Base-by-base conservation (phyloP, 176 grass and related monocot genomes). In the Oryza officinalis region DNA sequence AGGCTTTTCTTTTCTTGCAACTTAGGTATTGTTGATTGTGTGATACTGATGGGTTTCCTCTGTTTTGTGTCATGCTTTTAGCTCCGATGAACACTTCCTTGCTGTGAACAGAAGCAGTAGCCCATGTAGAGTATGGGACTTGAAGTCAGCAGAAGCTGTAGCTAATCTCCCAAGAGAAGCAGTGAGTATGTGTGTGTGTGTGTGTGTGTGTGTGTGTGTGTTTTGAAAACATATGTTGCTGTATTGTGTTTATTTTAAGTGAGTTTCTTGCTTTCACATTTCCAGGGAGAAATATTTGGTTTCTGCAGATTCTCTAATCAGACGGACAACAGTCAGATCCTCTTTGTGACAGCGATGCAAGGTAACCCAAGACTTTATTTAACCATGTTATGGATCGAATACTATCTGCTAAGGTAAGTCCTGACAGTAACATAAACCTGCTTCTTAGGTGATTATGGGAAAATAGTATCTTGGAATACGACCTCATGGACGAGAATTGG, bases 401-500 rank as follows among this genome's bases (percentile, higher is more conserved):
- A 61, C 0, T 22, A 49, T 60, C 44, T 75, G 35, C 33, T 78
- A 74, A 72, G 27, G 27, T 59, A n/a, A 40, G 61, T 41, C 63
- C 27, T 83, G 77, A 82, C 44, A 23, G 25, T 78, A 69, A 54
- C 27, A 66, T 30, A 78, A 69, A 38, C 84, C 63, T 82, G 47
- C 38, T 76, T 77, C 41, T 71, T 76, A 96, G 96, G 90, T 90
- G 86, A 92, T 80, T 91, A 91, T 80, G 89, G 85, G 63, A 96
- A 92, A 89, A 89, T 99, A 90, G 81, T 99, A 17, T 94, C 91
- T 92, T 99, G 96, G 96, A 85, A 94, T 89, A 87, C 91, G 54
- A 77, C 72, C 84, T 87, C 91, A 18, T 94, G 96, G 96, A 89
- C 84, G 32, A 90, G 93, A 92, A 83, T 92, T 38, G 78, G 86